These are phyloP conservation scores for Paecilomyces fulvus DNA, from an alignment of 2,329 filamentous ascomycete genomes.

Conservation along the genomic window DNA sequence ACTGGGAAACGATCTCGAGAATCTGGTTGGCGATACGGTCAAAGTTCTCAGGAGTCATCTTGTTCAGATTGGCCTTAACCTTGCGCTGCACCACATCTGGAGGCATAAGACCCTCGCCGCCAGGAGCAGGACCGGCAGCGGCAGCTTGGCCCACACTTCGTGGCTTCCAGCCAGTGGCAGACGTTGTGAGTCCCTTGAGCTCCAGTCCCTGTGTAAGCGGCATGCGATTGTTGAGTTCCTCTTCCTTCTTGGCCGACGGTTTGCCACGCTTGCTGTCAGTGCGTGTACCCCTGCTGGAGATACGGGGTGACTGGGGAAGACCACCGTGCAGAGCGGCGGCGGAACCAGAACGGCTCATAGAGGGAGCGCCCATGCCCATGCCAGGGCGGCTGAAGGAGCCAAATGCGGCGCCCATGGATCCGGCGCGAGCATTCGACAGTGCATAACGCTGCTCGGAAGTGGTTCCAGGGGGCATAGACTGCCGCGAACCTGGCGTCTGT, in stretches of 20 bases:
- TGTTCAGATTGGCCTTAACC: slow-evolving; percentile 97
- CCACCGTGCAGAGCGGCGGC: slow-evolving; percentile 44
- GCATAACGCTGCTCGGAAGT: slow-evolving; percentile 69
- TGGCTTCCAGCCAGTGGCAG: slow-evolving; percentile 82
- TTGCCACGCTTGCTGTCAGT: slow-evolving; percentile 46
- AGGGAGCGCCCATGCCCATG: slow-evolving; percentile 52
- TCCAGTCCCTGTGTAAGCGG: slow-evolving; percentile 78
- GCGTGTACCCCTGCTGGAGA: slow-evolving; percentile 46
- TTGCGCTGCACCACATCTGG: slow-evolving; percentile 95
- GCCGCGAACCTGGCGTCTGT: slow-evolving; percentile 31
- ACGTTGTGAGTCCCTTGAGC: slow-evolving; percentile 67
- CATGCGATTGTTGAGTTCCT: slow-evolving; percentile 75
- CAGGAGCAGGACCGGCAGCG: slow-evolving; percentile 38
- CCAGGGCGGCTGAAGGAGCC: slow-evolving; percentile 55
- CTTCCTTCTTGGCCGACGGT: slow-evolving; percentile 48
- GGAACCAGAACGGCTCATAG: slow-evolving; percentile 58
- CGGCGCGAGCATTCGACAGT: slow-evolving; percentile 46
- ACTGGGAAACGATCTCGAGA: slow-evolving; percentile 83
- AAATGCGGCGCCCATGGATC: slow-evolving; percentile 42
- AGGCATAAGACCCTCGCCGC: slow-evolving; percentile 58
- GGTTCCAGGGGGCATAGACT: slow-evolving; percentile 64
- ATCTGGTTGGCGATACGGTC: slow-evolving; percentile 93
- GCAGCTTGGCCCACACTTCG: slow-evolving; percentile 51
- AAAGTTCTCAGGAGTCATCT: slow-evolving; percentile 99
- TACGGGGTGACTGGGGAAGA: slow-evolving; percentile 63